Conservation (phyloP, 1,139 yeast genomes). For the Nakaseomyces sp. region DNA sequence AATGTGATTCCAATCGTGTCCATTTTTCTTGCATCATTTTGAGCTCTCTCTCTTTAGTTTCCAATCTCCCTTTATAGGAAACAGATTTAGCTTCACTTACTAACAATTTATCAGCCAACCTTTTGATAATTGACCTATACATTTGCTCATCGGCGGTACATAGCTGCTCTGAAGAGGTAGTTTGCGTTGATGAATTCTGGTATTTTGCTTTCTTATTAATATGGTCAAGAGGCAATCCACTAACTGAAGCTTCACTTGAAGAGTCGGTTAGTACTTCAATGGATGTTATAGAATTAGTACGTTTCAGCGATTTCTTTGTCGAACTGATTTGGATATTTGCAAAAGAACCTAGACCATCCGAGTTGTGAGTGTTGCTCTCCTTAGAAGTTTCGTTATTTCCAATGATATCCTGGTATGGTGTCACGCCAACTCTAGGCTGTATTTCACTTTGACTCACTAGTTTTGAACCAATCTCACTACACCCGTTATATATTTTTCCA, state of each 20-base stretch:
- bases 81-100: background rate
- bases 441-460: too few relatives aligned
- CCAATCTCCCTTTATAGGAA: background rate
- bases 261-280: too few relatives aligned
- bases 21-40: background rate
- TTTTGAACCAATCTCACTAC: too few relatives aligned
- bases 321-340: too few relatives aligned
- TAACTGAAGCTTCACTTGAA: background rate
- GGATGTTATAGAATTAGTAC: too few relatives aligned
- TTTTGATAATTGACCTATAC: background rate
- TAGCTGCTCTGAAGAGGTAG: background rate
- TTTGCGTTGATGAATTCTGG: background rate
- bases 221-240: background rate
- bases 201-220: background rate
- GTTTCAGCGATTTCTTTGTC: too few relatives aligned
- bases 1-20: conserved; percentile 1
- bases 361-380: too few relatives aligned
- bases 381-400: too few relatives aligned
- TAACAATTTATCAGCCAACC: background rate
- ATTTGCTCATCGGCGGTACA: background rate
- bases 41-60: background rate
- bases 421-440: too few relatives aligned
- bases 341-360: too few relatives aligned
- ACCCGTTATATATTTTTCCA: too few relatives aligned
- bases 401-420: too few relatives aligned